Conservation (phyloP, 148 eudicot genomes). For the Fagopyrum esculentum region DNA sequence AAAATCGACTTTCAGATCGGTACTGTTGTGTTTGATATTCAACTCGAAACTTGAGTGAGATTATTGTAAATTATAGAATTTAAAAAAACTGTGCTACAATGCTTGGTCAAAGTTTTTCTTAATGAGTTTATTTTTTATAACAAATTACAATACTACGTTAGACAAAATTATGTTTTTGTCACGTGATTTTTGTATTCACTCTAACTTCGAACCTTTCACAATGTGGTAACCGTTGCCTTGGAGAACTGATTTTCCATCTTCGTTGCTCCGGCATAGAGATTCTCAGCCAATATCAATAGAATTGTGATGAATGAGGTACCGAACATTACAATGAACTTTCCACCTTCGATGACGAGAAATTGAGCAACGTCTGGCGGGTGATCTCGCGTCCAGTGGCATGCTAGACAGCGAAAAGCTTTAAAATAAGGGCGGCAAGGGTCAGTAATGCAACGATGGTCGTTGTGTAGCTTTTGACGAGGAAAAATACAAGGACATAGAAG, state of each 20-base stretch:
- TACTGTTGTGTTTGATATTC: no score
- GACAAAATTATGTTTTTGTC: no score
- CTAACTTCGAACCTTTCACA: no score
- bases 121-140: no score
- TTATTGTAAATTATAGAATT: no score
- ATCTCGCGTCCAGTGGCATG: conserved; percentile 75
- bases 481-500: conserved; percentile 58
- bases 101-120: no score
- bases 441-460: conserved; percentile 80
- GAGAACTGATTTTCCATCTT: conserved; percentile 68
- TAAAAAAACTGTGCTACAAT: no score
- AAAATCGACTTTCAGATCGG: no score
- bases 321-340: conserved; percentile 46
- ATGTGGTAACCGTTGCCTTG: conserved; percentile 57
- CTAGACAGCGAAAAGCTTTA: conserved; percentile 93
- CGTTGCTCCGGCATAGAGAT: conserved; percentile 53
- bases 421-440: conserved; percentile 56
- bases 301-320: conserved; percentile 35
- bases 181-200: no score
- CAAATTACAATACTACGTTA: no score
- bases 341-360: conserved; percentile 73
- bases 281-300: conserved; percentile 43
- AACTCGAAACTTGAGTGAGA: no score
- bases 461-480: conserved; percentile 84
- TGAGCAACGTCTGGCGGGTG: conserved; percentile 87